A percentile compares a stretch with the other conserved stretches of the same genome.
These are phyloP conservation scores for Gymnopilus dilepis DNA, from an alignment of 768 basidiomycete genomes.

Conservation along the genomic window DNA sequence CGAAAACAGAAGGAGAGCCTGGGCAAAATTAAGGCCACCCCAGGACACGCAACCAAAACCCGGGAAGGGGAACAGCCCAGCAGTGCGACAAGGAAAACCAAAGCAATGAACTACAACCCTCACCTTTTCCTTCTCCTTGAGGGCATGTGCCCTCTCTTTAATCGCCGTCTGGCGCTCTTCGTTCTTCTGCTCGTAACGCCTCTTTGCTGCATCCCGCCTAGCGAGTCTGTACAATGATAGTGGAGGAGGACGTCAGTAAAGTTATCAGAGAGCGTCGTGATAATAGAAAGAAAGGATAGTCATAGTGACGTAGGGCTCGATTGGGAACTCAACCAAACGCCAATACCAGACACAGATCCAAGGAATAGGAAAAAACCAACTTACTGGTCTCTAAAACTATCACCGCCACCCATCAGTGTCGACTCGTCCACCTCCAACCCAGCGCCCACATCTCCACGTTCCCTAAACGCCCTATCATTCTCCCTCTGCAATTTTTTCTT, in stretches of 20 bases:
- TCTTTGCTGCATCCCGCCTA: conserved; percentile 65
- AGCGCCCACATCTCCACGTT: conserved; percentile 76
- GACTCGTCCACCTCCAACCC: conserved; percentile 77
- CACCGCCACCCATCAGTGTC: conserved; percentile 81
- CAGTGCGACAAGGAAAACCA: not conserved
- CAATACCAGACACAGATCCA: not conserved
- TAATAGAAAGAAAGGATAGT: conserved; percentile 8
- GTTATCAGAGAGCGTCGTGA: conserved; percentile 6
- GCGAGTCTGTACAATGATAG: conserved; percentile 58
- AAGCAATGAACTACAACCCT: not conserved
- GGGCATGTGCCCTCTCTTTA: conserved; percentile 65
- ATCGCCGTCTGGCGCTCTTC: conserved; percentile 57
- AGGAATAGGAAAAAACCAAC: conserved; percentile 26
- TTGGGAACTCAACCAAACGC: not conserved
- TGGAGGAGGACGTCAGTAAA: conserved; percentile 9
- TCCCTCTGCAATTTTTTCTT: conserved; percentile 82
- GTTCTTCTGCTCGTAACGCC: conserved; percentile 61
- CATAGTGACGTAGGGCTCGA: too few relatives aligned
- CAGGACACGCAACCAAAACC: too few relatives aligned
- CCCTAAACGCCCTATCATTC: conserved; percentile 70
- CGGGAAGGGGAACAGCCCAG: not conserved
- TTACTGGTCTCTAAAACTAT: conserved; percentile 82
- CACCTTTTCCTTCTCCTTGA: conserved; percentile 79
- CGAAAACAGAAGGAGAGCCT: too few relatives aligned
- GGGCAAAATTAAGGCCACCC: too few relatives aligned